These are phyloP conservation scores for Verruconis gallopava DNA, from an alignment of 2,329 filamentous ascomycete genomes.

Conservation along the genomic window DNA sequence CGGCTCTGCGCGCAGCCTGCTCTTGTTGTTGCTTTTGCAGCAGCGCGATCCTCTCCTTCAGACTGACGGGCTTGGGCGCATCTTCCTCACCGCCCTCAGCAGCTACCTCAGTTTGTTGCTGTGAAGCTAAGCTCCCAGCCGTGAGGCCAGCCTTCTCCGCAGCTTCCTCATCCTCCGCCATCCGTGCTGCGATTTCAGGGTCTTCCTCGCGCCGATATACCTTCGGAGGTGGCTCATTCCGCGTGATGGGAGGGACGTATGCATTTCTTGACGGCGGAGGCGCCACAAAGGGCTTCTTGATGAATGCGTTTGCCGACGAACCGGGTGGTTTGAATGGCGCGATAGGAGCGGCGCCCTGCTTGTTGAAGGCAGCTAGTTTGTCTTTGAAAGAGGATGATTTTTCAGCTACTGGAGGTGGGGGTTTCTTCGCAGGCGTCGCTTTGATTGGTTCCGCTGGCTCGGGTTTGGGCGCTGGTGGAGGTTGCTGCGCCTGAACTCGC, in stretches of 20 bases:
- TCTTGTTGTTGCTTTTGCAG: constrained; percentile 90
- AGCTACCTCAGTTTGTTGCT: constrained; percentile 35
- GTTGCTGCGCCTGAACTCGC: constrained; percentile 19
- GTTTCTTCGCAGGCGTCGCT: constrained; percentile 13
- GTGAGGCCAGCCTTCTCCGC: constrained; percentile 56
- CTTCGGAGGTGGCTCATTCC: constrained; percentile 53
- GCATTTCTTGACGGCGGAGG: constrained; percentile 87
- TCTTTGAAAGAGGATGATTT: constrained; percentile 89
- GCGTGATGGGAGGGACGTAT: constrained; percentile 65
- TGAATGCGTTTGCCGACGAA: constrained; percentile 51
- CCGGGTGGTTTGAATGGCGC: constrained; percentile 78
- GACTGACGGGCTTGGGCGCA: constrained; percentile 76
- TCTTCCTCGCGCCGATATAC: constrained; percentile 83
- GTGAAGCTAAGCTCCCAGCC: constrained; percentile 23
- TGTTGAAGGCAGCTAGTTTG: constrained; percentile 95
- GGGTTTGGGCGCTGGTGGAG: constrained; percentile 20
- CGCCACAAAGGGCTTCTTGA: constrained; percentile 95
- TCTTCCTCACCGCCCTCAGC: constrained; percentile 47
- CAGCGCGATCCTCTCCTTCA: constrained; percentile 91
- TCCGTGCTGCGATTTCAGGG: constrained; percentile 47
- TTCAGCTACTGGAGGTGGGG: constrained; percentile 51
- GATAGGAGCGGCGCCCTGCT: constrained; percentile 68
- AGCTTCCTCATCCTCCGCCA: constrained; percentile 51
- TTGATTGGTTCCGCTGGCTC: constrained; percentile 20
- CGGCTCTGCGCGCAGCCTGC: constrained; percentile 69